Evolutionary conservation across 305 asterid species (phyloP).

Genomic region (Fraxinus velutina): DNA sequence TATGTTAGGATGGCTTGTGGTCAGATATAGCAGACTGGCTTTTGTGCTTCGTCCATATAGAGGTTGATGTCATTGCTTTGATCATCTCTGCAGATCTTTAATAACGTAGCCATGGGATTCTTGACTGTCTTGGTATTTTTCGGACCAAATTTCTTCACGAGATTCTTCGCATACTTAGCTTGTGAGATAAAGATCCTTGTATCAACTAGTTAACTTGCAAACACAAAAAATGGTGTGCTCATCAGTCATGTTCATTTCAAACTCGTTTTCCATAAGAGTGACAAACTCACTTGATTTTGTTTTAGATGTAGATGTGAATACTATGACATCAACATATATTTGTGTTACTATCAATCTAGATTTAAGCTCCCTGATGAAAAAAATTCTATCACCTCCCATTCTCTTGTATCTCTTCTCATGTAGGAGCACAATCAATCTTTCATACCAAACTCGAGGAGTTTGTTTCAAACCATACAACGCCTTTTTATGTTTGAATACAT

Average conservation of each 20-base stretch:
- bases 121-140: too few relatives aligned
- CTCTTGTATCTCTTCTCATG: neutral
- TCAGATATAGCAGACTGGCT: too few relatives aligned
- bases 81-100: too few relatives aligned
- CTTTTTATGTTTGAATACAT: neutral
- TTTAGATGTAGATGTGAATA: neutral
- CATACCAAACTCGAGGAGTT: neutral
- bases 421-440: too few relatives aligned
- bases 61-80: neutral
- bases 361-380: too few relatives aligned
- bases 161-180: neutral
- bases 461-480: neutral
- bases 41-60: neutral
- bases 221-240: too few relatives aligned
- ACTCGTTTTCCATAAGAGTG: too few relatives aligned
- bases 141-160: too few relatives aligned
- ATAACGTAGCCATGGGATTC: too few relatives aligned
- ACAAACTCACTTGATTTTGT: neutral
- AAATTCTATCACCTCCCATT: too few relatives aligned
- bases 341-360: neutral
- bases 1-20: neutral
- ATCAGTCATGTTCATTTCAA: neutral
- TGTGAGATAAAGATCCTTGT: neutral
- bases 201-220: neutral
- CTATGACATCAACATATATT: neutral